phyloP scores from a whole-genome alignment of 1,139 yeast genomes.

The Hansenula lynferdii region DNA sequence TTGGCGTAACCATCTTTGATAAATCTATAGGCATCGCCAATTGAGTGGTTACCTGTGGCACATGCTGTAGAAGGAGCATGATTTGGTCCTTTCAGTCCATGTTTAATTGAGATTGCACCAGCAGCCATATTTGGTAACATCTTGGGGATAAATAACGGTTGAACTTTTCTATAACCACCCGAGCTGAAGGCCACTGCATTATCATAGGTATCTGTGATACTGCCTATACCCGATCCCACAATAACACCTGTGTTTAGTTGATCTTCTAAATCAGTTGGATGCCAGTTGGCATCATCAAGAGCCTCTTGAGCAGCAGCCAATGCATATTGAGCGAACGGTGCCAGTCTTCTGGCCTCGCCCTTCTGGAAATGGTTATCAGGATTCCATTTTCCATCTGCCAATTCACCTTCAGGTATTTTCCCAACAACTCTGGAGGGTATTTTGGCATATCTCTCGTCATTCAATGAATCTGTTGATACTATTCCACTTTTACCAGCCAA shows the following conservation, averaged over 20 bases:
- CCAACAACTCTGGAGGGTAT: constrained; percentile 81
- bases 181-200: constrained; percentile 46
- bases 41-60: constrained; percentile 91
- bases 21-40: constrained; percentile 88
- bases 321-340: constrained; percentile 76
- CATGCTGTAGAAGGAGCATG: constrained; percentile 94
- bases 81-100: constrained; percentile 77
- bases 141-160: constrained; percentile 84
- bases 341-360: constrained; percentile 47
- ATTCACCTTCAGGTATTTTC: constrained; percentile 54
- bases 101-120: constrained; percentile 79
- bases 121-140: constrained; percentile 91
- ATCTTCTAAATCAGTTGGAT: constrained; percentile 33
- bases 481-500: constrained; percentile 51
- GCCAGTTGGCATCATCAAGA: constrained; percentile 56
- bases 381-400: constrained; percentile 48
- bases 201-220: constrained; percentile 68
- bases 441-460: constrained; percentile 44
- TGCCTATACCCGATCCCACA: constrained; percentile 92
- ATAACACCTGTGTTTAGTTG: constrained; percentile 59
- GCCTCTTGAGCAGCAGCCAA: constrained; percentile 78
- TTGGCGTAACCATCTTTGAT: constrained; percentile 78
- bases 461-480: constrained; percentile 44
- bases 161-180: constrained; percentile 65
- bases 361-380: constrained; percentile 28